Conservation (phyloP, 331 rosid species). For the Quercus lobata region DNA sequence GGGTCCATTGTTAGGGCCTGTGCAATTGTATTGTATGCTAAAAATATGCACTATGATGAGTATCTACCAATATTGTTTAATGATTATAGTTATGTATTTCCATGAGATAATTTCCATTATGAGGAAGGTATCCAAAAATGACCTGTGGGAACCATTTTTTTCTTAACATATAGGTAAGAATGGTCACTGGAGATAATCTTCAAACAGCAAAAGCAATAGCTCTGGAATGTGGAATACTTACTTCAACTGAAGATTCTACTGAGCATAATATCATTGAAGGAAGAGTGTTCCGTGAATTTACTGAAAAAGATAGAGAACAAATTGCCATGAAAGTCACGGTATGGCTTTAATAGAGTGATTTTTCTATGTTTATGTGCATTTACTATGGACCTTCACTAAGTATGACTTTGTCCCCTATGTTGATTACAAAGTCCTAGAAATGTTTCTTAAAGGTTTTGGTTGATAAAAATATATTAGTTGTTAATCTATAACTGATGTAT, state of each 20-base stretch:
- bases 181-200: slow-evolving; percentile 97
- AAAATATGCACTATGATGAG: background rate
- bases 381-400: slow-evolving; percentile 6
- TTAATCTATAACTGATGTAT: slow-evolving; percentile 15
- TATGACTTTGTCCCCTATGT: background rate
- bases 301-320: slow-evolving; percentile 81
- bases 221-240: slow-evolving; percentile 92
- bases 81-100: slow-evolving; percentile 5
- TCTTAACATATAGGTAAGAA: slow-evolving; percentile 69
- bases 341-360: slow-evolving; percentile 16
- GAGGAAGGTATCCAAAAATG: slow-evolving; percentile 3
- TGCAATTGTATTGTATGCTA: background rate
- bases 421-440: slow-evolving; percentile 1
- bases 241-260: slow-evolving; percentile 52
- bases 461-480: slow-evolving; percentile 2
- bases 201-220: slow-evolving; percentile 98
- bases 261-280: slow-evolving; percentile 90
- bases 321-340: slow-evolving; percentile 63
- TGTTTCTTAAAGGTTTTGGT: background rate
- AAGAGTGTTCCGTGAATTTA: slow-evolving; percentile 64
- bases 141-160: slow-evolving; percentile 17
- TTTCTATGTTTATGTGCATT: slow-evolving; percentile 12
- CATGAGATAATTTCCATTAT: background rate
- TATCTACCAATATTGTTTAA: slow-evolving; percentile 1
- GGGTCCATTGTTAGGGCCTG: background rate